These are phyloP conservation scores for Elongisporangium prolatum DNA, from an alignment of 352 stramenopile genomes.

Conservation along the genomic window DNA sequence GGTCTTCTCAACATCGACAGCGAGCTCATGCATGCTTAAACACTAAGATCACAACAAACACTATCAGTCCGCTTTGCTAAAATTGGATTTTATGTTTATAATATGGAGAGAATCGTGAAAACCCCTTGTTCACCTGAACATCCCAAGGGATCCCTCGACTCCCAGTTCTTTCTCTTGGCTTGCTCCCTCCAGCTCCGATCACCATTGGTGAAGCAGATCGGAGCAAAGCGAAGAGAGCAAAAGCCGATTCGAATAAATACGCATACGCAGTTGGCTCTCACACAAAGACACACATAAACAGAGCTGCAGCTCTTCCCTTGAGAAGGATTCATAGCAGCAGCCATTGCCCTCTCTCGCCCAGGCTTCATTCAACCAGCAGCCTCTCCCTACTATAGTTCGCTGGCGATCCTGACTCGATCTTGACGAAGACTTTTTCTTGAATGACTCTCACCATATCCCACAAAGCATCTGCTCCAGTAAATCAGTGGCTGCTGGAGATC, in stretches of 20 bases:
- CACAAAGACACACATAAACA: background rate
- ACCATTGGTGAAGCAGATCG: conserved; percentile 3
- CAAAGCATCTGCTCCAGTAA: background rate
- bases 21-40: background rate
- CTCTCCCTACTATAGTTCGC: background rate
- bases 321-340: background rate
- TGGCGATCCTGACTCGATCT: background rate
- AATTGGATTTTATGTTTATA: background rate
- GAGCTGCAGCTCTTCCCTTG: background rate
- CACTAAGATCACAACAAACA: too few species aligned
- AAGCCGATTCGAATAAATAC: background rate
- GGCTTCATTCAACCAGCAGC: background rate
- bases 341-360: background rate
- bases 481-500: background rate
- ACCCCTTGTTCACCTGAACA: conserved; percentile 41
- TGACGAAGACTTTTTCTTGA: background rate
- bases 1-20: background rate
- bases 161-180: conserved; percentile 36
- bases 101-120: conserved; percentile 56
- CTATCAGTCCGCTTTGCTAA: too few species aligned
- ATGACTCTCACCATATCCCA: background rate
- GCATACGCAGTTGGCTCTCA: background rate
- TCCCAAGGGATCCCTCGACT: conserved; percentile 50
- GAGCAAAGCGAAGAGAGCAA: background rate
- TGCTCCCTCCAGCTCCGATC: conserved; percentile 4